These are phyloP conservation scores for Hemileia vastatrix DNA, from an alignment of 1,284 basidiomycete species.

Conservation along the genomic window DNA sequence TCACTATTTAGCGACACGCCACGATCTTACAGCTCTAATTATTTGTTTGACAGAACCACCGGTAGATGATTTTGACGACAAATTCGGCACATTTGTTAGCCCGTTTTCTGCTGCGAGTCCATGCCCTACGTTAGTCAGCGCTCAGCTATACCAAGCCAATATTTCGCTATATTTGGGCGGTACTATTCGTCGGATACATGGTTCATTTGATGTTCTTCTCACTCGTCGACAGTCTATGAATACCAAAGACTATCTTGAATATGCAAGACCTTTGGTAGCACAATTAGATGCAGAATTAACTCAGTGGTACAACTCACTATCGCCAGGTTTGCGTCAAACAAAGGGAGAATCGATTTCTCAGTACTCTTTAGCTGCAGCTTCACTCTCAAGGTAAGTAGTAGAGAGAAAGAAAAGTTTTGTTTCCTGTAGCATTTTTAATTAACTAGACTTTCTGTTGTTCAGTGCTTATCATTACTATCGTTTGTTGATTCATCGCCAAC, in stretches of 20 bases:
- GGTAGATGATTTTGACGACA: background rate
- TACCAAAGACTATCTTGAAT: background rate
- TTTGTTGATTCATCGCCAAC: background rate
- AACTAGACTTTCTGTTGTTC: background rate
- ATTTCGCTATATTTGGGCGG: background rate
- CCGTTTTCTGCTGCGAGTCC: background rate
- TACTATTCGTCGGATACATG: background rate
- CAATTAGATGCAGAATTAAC: background rate
- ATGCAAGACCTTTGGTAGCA: background rate
- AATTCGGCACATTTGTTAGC: conserved; percentile 6
- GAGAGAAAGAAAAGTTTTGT: background rate
- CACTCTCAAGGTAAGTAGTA: background rate
- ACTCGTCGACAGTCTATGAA: background rate
- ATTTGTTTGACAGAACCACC: background rate
- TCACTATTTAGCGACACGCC: background rate
- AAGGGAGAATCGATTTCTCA: no score
- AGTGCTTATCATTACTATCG: conserved; percentile 6
- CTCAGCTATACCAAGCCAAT: background rate
- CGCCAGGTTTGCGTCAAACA: background rate
- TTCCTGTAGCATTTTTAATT: background rate
- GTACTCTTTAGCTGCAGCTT: background rate
- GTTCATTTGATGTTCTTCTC: background rate
- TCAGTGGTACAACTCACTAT: background rate
- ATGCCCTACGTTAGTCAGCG: background rate
- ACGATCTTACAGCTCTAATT: background rate